Conservation (phyloP, 164 flowering plant species). For the Liquidambar formosana region DNA sequence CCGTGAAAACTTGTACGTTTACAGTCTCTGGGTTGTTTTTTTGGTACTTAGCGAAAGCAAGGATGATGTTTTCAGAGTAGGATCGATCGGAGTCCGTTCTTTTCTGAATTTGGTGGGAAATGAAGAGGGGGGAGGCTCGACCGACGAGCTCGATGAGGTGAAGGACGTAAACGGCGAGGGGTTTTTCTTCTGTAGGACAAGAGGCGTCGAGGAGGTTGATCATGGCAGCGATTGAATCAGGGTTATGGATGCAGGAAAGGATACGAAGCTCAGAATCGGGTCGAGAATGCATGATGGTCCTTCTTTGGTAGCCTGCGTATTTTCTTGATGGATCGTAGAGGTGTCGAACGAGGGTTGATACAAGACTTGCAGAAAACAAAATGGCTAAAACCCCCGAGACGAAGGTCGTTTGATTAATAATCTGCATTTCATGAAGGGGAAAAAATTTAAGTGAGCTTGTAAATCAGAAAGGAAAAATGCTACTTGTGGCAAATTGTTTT, state of each 20-base stretch:
- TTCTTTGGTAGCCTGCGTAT: conserved; percentile 22
- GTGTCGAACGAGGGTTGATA: conserved; percentile 6
- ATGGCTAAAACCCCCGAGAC: conserved; percentile 13
- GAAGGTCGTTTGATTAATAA: too few species aligned
- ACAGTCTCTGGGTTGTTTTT: neutral
- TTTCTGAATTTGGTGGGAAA: conserved; percentile 29
- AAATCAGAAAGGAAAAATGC: too few species aligned
- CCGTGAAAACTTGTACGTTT: conserved; percentile 25
- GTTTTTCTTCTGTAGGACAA: conserved; percentile 23
- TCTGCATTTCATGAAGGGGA: too few species aligned
- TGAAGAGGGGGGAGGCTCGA: conserved; percentile 32
- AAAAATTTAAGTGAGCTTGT: too few species aligned
- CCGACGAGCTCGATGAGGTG: conserved; percentile 42
- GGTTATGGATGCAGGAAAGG: conserved; percentile 25
- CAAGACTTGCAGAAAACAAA: conserved; percentile 14
- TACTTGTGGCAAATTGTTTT: too few species aligned
- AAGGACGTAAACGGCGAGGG: conserved; percentile 26
- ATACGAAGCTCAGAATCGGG: conserved; percentile 26
- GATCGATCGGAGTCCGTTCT: neutral
- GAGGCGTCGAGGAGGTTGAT: conserved; percentile 25
- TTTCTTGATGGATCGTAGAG: conserved; percentile 39
- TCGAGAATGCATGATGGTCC: conserved; percentile 23
- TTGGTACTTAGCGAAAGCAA: conserved; percentile 17
- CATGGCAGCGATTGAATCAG: conserved; percentile 6
- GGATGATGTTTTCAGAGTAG: conserved; percentile 23